Evolutionary conservation across 208 protist genomes (phyloP), one percentile per base, ranked within the genome.

Genomic region (Phytomonas francai): DNA sequence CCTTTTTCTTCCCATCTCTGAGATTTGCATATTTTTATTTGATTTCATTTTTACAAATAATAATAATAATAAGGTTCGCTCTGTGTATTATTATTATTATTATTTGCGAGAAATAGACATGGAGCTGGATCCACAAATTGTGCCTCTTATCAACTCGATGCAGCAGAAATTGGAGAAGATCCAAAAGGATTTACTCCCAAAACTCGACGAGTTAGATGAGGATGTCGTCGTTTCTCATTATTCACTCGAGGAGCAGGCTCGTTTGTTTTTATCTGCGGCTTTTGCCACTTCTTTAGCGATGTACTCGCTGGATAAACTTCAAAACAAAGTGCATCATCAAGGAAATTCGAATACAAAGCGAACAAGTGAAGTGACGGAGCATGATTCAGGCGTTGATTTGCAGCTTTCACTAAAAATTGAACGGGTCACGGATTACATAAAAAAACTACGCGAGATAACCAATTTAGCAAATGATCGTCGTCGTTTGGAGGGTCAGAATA

Each of bases 361-460:
- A 59, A 11, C 8, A 3, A 27, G 62, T 61, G 25, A 62, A 33
- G 3, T 59, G 32, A 0, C 28, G 16, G 65, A 61, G 39, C 51
- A 30, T 29, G 49, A 32, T 7, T 56, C 42, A 5, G 45, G 58
- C 11, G 73, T 72, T 0, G 87, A 95, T 60, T 68, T 77, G 36
- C 89, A 89, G 77, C 72, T 95, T 31, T 64, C 82, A n/a, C 74
- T 91, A 0, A 92, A 95, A 73, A 89, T 95, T 31, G 81, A 95
- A 45, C 89, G 89, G 5, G 82, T 95, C 49, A 82, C 85, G 32
- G 89, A 90, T 58, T 92, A 93, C 67, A 92, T 95, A 45, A 82
- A 85, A 36, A 95, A 95, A 62, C 66, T 95, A 31, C 81, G 80
- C n/a, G 87, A 95, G 65, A 89, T 95, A n/a, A 83, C 78, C 29